These are phyloP conservation scores for Ciborinia camelliae DNA, from an alignment of 2,329 filamentous ascomycete species.

Conservation along the genomic window DNA sequence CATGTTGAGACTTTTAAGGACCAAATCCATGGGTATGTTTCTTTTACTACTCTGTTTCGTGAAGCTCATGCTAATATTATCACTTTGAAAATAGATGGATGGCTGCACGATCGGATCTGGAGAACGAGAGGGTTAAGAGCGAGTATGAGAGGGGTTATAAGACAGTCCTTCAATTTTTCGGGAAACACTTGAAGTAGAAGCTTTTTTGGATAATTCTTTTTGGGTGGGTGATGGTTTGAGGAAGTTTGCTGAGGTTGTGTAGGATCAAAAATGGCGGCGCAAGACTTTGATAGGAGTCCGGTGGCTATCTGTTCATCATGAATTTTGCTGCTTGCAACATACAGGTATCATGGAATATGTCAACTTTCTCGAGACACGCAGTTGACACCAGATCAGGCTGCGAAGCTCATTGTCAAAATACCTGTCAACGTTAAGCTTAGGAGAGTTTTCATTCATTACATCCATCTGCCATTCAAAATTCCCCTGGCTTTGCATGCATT, in stretches of 20 bases:
- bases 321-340: background rate
- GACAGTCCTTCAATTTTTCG: conserved; percentile 44
- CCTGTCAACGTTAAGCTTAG: background rate
- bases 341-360: background rate
- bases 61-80: background rate
- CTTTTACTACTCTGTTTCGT: background rate
- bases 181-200: conserved; percentile 39
- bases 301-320: background rate
- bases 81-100: conserved; percentile 46
- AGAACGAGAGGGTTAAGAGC: conserved; percentile 43
- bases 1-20: conserved; percentile 48
- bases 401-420: background rate
- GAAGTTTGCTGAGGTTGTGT: conserved; percentile 6
- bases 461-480: background rate
- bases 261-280: background rate
- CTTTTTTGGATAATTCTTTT: background rate
- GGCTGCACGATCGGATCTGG: conserved; percentile 50
- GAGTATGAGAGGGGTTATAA: conserved; percentile 51
- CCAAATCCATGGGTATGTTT: conserved; percentile 48
- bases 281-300: background rate
- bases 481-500: background rate
- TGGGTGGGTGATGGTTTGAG: background rate
- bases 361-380: background rate
- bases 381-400: background rate
- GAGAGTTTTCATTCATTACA: background rate